Evolutionary conservation across 1,284 basidiomycete species (phyloP), one percentile per base, ranked within the genome.

Genomic region (Fistulina hepatica): DNA sequence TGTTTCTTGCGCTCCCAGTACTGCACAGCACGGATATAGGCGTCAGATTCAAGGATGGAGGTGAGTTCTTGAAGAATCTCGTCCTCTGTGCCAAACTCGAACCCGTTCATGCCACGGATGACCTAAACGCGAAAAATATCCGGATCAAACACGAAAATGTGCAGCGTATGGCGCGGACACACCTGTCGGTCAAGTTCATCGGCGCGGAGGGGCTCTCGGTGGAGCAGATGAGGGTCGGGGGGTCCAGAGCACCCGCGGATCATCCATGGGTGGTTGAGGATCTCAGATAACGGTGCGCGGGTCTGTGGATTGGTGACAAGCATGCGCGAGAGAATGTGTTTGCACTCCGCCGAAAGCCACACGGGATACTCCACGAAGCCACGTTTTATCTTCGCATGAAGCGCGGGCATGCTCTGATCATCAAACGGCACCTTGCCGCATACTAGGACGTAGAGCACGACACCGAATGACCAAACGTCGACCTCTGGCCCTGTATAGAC

Each of bases 391-490:
- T 98, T 98, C 27, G 94, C 94, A 56, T 98, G 95, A 35, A 98
- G 65, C 0, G 93, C 94, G 2, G 94, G 95, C 94, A 98, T 98
- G 54, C 84, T 92, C 61, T 97, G 92, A 57, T 99, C 95, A 56
- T 99, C 94, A 54, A 98, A 98, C 0, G 94, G 94, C 1, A 98
- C 94, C 62, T 95, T 97, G 37, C 94, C 95, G 56, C 93, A 97
- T 0, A 98, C 92, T 33, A 98, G 71, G 10, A 97, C 93, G 53
- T 97, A 98, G 8, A 98, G 73, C 6, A 98, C 94, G 43, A 98
- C 93, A 5, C 95, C 94, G 48, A 97, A 97, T 53, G 89, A 94
- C 94, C 95, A 98, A 1, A 97, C 83, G 54, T 98, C 95, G 41
- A 98, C 94, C 57, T 98, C 94, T 8, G 94, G 94, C 0, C 94